phyloP scores from a whole-genome alignment of 129 eudicot species.

The Gnaphalium uliginosum region DNA sequence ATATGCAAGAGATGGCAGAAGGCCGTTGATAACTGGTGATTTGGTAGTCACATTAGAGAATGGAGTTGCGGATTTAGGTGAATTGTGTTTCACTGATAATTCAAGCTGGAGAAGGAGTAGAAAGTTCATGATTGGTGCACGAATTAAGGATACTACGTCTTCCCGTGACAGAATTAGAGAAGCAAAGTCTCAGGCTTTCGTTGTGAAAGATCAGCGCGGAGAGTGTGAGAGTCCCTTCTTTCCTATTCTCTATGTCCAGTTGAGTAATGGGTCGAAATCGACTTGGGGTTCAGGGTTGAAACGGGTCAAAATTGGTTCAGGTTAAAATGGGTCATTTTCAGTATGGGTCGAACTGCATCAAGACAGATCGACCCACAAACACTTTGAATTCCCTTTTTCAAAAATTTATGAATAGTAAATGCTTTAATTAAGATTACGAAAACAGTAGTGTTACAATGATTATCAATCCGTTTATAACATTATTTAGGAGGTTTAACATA shows the following conservation, averaged over 20 bases:
- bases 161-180: slow-evolving; percentile 44
- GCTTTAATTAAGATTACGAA: no score
- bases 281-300: neutral
- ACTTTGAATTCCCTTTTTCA: neutral
- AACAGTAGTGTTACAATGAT: no score
- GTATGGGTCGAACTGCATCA: neutral
- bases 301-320: no score
- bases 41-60: slow-evolving; percentile 31
- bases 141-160: slow-evolving; percentile 18
- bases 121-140: slow-evolving; percentile 62
- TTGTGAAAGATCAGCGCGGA: slow-evolving; percentile 74
- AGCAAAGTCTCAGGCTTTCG: slow-evolving; percentile 58
- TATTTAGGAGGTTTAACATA: no score
- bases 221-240: slow-evolving; percentile 49
- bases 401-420: no score
- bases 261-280: neutral
- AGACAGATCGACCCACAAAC: neutral
- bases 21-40: slow-evolving; percentile 66
- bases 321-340: no score
- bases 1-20: slow-evolving; percentile 60
- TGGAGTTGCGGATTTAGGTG: slow-evolving; percentile 59
- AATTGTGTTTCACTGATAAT: slow-evolving; percentile 63
- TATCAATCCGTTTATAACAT: no score
- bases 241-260: neutral
- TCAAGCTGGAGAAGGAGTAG: slow-evolving; percentile 79